Evolutionary conservation across 768 basidiomycete genomes (phyloP), one percentile per base, ranked within the genome.

Genomic region (Termitomyces titanicus): DNA sequence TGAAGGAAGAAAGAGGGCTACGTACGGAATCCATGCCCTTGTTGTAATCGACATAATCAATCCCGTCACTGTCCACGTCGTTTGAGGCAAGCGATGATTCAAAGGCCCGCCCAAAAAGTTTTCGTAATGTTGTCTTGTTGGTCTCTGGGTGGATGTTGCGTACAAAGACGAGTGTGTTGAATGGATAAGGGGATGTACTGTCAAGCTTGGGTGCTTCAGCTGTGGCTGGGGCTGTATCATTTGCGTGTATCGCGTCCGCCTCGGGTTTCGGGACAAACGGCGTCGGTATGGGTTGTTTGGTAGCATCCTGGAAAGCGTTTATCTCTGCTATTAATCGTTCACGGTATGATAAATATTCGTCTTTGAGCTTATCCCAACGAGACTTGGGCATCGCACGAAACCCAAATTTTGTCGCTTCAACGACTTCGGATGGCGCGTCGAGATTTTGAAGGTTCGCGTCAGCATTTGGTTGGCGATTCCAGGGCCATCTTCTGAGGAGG

Each of bases 1-100:
- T 12, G 27, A 44, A 29, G 9, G 22, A 1, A 22, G 39, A 45
- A 40, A 9, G 47, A 58, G 38, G 46, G 3, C 47, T 20, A 72
- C 83, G 44, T 62, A 91, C 90, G 17, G 79, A 77, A 58, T 89
- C 84, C 76, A 88, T 83, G 15, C 88, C 86, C 66, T 91, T 92
- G 60, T 66, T 83, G 66, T 82, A 92, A 68, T 93, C 91, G 17
- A 92, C 79, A 53, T 94, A 94, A 63, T 92, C 88, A 27, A 93
- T 67, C 2, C 75, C 80, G 7, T 70, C 69, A 25, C 56, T 33
- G 40, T 62, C 18, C 33, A 55, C 15, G 31, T 53, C 51, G 20
- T 54, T 53, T 11, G 39, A 55, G 17, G 34, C 39, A 25, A 56
- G 27, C 2, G 55, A 6, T n/a, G 22, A 39, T 5, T 15, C 38